Evolutionary conservation across 805 yeast species (phyloP), one percentile per base, ranked within the genome.

Genomic region (Cyberlindnera veronae): DNA sequence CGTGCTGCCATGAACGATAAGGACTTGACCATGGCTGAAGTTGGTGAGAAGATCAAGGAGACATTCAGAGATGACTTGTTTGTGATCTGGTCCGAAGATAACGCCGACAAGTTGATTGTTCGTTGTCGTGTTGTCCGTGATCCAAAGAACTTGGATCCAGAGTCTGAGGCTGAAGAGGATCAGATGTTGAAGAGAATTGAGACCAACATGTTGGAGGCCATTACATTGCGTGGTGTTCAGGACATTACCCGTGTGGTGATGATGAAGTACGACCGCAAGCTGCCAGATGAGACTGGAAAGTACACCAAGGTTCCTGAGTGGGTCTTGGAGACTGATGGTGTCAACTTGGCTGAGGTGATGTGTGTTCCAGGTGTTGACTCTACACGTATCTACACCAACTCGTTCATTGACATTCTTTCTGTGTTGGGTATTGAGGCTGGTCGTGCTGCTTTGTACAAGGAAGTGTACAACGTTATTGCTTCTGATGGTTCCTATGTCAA

Each of bases 401-500:
- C 96, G 45, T 93, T 93, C 65, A 95, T 93, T 55, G 99, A 93
- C 66, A 80, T 93, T 50, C 76, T 91, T 64, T 85, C 89, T 40
- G 99, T 93, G 12, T 71, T 93, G 54, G 99, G 99, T 74, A 93
- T 93, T 60, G 99, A 93, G 65, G 99, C 99, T 31, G 95, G 98
- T 18, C 82, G 99, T 65, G 77, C 90, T 39, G 95, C 98, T 1
- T 71, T 93, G 55, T 93, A 83, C 74, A 85, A 81, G 62, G 99
- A 93, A 70, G 89, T 93, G 57, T 79, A 86, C 67, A 93, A 93
- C 60, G 99, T 93, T 55, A 89, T 93, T 76, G 96, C 98, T 4
- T 93, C 95, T 58, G 99, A 93, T 76, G 99, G 99, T 85, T 90
- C 99, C 28, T 93, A 93, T 58, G 99, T 93, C 47, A 93, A 93